phyloP scores from a whole-genome alignment of 78 protist genomes.

The Dictyostelium capitatum region DNA sequence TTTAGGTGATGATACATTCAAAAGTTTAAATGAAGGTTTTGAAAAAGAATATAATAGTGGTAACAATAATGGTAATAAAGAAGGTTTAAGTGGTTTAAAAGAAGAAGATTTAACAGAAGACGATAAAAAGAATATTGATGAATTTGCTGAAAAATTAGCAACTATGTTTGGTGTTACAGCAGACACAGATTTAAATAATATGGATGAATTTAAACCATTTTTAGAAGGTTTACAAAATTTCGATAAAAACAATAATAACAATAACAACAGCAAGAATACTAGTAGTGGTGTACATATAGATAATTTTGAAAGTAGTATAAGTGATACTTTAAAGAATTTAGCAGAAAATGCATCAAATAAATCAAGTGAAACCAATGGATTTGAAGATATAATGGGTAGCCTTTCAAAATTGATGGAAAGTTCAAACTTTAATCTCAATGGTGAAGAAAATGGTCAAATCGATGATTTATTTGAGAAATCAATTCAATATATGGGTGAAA shows the following conservation, averaged over 20 bases:
- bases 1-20: background rate
- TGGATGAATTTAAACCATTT: background rate
- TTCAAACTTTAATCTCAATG: background rate
- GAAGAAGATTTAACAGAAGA: background rate
- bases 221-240: background rate
- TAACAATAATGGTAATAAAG: background rate
- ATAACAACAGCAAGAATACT: background rate
- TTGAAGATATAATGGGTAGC: background rate
- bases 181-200: background rate
- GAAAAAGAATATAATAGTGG: background rate
- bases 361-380: background rate
- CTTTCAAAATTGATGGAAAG: constrained; percentile 5
- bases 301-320: constrained; percentile 37
- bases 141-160: background rate
- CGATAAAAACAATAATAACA: background rate
- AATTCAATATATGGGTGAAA: constrained; percentile 30
- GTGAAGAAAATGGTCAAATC: constrained; percentile 14
- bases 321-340: constrained; percentile 22
- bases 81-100: background rate
- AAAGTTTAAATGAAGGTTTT: background rate
- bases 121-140: background rate
- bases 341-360: constrained; percentile 49
- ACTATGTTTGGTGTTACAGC: background rate
- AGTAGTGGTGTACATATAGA: constrained; percentile 29
- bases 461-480: constrained; percentile 47